These are phyloP conservation scores for Ganoderma multipileum DNA, from an alignment of 1,284 basidiomycete genomes.

Conservation along the genomic window DNA sequence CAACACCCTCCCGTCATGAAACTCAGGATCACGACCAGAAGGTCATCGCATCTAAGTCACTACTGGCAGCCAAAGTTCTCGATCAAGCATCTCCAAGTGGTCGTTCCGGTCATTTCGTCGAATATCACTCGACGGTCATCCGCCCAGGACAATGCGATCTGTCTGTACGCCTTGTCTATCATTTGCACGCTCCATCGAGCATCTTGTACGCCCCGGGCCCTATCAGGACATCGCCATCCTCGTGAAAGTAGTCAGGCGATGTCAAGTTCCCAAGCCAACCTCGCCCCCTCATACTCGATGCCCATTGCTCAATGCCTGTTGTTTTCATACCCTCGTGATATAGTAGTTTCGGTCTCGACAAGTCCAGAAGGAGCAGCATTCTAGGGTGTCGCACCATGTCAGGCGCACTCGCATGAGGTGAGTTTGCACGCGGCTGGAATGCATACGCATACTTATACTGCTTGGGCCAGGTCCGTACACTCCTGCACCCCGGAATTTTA, in stretches of 20 bases:
- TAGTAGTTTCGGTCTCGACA: neutral
- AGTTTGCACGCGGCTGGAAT: neutral
- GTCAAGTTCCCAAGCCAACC: neutral
- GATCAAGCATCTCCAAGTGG: neutral
- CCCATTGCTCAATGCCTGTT: neutral
- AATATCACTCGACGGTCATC: no score
- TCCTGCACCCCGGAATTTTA: neutral
- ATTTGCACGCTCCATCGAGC: neutral
- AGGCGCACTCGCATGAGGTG: neutral
- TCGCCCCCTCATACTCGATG: neutral
- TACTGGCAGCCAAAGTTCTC: neutral
- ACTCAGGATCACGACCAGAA: no score
- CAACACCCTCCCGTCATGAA: neutral
- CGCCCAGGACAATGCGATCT: no score
- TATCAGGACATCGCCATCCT: no score
- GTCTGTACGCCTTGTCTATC: neutral
- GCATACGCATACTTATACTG: neutral
- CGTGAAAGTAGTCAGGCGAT: neutral
- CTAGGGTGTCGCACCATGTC: neutral
- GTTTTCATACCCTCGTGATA: neutral
- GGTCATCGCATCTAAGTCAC: no score
- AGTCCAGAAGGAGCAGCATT: neutral
- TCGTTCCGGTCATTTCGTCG: no score
- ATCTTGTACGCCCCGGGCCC: no score
- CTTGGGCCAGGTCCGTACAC: neutral